These are phyloP conservation scores for sweet orange (Citrus sinensis) DNA, from an alignment of 345 rosid species.

Conservation along the genomic window DNA sequence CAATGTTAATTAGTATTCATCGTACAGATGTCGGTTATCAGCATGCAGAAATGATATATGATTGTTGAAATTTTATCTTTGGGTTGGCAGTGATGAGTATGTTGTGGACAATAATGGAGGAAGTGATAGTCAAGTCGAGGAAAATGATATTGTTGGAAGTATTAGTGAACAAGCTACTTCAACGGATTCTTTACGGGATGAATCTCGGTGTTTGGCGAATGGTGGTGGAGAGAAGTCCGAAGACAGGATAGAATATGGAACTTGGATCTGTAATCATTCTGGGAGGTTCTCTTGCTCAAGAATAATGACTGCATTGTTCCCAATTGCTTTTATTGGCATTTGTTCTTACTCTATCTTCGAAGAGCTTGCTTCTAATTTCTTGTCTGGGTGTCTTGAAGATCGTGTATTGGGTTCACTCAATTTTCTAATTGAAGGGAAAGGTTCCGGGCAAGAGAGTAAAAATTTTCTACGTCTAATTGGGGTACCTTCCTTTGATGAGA, in stretches of 20 bases:
- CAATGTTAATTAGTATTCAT: background rate
- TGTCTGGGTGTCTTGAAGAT: slow-evolving; percentile 66
- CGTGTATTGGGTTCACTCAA: slow-evolving; percentile 50
- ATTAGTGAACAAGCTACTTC: background rate
- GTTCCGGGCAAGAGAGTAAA: slow-evolving; percentile 56
- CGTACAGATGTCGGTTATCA: background rate
- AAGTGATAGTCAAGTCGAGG: slow-evolving; percentile 19
- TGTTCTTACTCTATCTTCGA: slow-evolving; percentile 45
- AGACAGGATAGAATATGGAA: slow-evolving; percentile 22
- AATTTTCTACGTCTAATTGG: slow-evolving; percentile 65
- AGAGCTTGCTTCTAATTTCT: slow-evolving; percentile 48
- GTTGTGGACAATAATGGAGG: slow-evolving; percentile 19
- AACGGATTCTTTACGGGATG: slow-evolving; percentile 16
- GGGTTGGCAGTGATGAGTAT: slow-evolving; percentile 41
- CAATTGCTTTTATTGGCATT: slow-evolving; percentile 47
- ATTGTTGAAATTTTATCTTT: background rate
- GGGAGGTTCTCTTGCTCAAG: slow-evolving; percentile 47
- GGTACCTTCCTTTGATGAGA: slow-evolving; percentile 51
- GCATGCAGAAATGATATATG: background rate
- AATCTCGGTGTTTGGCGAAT: slow-evolving; percentile 15
- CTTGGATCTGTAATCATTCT: slow-evolving; percentile 35
- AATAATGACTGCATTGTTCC: slow-evolving; percentile 52
- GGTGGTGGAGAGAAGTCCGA: slow-evolving; percentile 16
- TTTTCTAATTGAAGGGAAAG: slow-evolving; percentile 59
- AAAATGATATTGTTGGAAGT: slow-evolving; percentile 5